Base-by-base conservation (phyloP, 306 rosid genomes). In the Cicer yamashitae region DNA sequence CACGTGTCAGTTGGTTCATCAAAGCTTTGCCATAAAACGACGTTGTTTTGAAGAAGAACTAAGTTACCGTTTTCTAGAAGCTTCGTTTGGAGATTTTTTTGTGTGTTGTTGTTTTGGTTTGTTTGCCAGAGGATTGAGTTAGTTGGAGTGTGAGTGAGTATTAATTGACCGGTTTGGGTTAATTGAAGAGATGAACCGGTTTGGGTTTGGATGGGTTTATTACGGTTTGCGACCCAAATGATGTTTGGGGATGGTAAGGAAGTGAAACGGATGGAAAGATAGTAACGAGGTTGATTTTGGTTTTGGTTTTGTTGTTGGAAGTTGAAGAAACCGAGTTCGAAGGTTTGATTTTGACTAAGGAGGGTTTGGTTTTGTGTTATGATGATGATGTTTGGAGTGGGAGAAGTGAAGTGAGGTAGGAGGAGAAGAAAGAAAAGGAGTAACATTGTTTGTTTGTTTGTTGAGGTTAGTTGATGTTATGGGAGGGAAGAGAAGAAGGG, bases 221-320 rank as follows among this genome's bases (percentile, higher is more conserved):
- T 82, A 4, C 94, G 88, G 82, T 93, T 90, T 3, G 92, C 96
- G 61, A 93, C 85, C 98, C 96, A 93, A 47, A 85, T 83, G 74
- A 62, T 77, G 51, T 83, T 87, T 0, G 84, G 89, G 1, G 40
- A 18, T 0, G 93, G 81, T 54, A 90, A 79, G 3, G 83, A 79
- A 2, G 87, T 41, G 77, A 80, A 86, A 74, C 91, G 79, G 37
- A 93, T 82, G 1, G 86, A 87, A 46, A 93, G 83, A 77, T 87
- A 89, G 22, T 67, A 78, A 43, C 45, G 73, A 15, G 84, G 62
- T 22, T 67, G 69, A 43, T 11, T 25, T 22, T 67, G 68, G 51
- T 11, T 25, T 44, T 48, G 65, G 5, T 57, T 2, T 17, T 62
- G 59, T 54, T 30, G 46, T 48, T 54, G 53, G 4, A 79, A 6